Evolutionary conservation across 805 yeast genomes (phyloP).

Genomic region (Lipomyces orientalis): DNA sequence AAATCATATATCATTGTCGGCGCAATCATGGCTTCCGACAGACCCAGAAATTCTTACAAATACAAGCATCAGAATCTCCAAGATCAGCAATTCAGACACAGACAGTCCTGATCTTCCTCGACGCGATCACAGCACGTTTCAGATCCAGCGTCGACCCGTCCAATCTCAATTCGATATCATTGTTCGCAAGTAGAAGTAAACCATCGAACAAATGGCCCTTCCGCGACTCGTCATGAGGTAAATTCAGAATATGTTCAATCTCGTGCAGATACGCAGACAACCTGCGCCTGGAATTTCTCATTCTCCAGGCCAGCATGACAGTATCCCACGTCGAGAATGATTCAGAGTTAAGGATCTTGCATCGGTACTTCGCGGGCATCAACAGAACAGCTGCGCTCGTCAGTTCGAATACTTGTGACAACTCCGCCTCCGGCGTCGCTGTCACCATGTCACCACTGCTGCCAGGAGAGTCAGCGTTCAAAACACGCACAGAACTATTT

Average conservation of each 20-base stretch:
- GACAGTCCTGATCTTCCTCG: slow-evolving; percentile 11
- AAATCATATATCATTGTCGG: not conserved
- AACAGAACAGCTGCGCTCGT: slow-evolving; percentile 15
- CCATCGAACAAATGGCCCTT: slow-evolving; percentile 1
- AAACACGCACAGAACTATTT: slow-evolving; percentile 14
- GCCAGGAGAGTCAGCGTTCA: slow-evolving; percentile 11
- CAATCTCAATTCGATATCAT: slow-evolving; percentile 10
- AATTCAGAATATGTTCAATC: slow-evolving; percentile 11
- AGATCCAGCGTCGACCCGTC: slow-evolving; percentile 25
- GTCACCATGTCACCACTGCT: not conserved
- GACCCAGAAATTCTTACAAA: not conserved
- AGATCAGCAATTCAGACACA: slow-evolving; percentile 3
- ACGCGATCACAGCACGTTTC: slow-evolving; percentile 26
- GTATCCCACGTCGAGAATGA: slow-evolving; percentile 23
- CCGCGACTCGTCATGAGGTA: slow-evolving; percentile 4
- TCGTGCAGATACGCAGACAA: slow-evolving; percentile 8
- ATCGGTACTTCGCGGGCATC: slow-evolving; percentile 23
- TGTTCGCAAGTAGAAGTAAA: slow-evolving; percentile 13
- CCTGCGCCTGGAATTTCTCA: slow-evolving; percentile 11
- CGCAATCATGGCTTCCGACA: not conserved
- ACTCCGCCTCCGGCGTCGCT: slow-evolving; percentile 20
- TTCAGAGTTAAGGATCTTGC: slow-evolving; percentile 21
- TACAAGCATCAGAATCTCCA: not conserved
- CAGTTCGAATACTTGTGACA: slow-evolving; percentile 18
- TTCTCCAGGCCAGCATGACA: slow-evolving; percentile 23